Evolutionary conservation across 2,329 filamentous ascomycete species (phyloP).

Genomic region (Epichloe baconii): DNA sequence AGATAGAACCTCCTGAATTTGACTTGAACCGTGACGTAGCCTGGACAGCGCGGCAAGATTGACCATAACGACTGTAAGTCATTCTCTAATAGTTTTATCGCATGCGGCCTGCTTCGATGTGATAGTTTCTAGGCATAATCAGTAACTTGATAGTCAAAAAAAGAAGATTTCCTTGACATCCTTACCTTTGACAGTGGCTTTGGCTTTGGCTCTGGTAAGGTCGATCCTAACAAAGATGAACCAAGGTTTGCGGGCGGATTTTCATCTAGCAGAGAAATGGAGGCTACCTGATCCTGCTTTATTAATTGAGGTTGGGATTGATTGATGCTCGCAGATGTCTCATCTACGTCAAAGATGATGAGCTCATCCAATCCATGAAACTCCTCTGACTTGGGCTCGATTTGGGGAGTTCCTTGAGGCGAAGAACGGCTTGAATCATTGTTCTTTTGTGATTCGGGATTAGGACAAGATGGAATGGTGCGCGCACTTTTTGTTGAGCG

Average conservation of each 20-base stretch:
- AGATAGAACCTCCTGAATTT: slow-evolving; percentile 18
- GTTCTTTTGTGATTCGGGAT: not conserved
- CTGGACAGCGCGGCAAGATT: slow-evolving; percentile 13
- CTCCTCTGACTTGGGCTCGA: not conserved
- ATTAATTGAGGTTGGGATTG: not conserved
- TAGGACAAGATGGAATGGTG: not conserved
- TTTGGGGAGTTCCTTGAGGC: not conserved
- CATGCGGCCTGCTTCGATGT: slow-evolving; percentile 3
- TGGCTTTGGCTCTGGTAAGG: not conserved
- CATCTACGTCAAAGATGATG: not conserved
- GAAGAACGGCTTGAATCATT: not conserved
- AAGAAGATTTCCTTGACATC: not conserved
- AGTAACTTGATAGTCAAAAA: not conserved
- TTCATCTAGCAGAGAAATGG: not conserved
- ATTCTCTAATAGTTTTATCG: slow-evolving; percentile 7
- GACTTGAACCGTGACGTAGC: slow-evolving; percentile 12
- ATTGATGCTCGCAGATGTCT: not conserved
- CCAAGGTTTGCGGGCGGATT: not conserved
- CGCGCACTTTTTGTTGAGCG: not conserved
- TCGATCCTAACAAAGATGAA: not conserved
- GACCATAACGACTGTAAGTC: slow-evolving; percentile 7
- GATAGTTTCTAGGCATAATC: not conserved
- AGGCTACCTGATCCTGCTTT: not conserved
- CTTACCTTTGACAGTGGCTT: not conserved
- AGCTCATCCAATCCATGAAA: slow-evolving; percentile 1